Evolutionary conservation across 371 early-diverging fungal species (phyloP), one percentile per base, ranked within the genome.

Genomic region (Rhizopus microsporus): DNA sequence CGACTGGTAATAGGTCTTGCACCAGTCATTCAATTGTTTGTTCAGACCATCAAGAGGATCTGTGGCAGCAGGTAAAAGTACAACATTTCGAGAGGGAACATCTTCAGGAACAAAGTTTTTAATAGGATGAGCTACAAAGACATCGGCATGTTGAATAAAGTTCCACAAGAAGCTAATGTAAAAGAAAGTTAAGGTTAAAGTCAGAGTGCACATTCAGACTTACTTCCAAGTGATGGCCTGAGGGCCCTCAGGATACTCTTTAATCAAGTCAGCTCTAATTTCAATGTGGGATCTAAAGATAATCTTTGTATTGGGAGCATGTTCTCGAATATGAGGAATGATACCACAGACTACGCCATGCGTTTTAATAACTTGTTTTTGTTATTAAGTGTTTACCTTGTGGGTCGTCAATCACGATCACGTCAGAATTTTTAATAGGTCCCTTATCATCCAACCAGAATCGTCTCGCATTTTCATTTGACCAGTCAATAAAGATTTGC

Each of bases 261-360:
- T 56, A 43, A 89, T 84, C 17, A 92, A 67, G 52, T 93, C 92
- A 16, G 86, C 62, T 38, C 93, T 77, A 44, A 93, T 85, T 75
- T 92, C 90, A 59, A 94, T 94, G 70, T 94, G 95, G 34, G 90
- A 90, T 51, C 95, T 83, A 77, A 88, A 94, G 43, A 93, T 85
- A 45, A 94, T 80, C 44, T 86, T 71, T 17, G 73, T 86, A 50
- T 83, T 77, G 4, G 90, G 88, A 40, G 88, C 82, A 61, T 88
- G 77, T 63, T 77, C 68, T 51, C 84, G 84, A 62, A 94, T 91
- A 53, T 82, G 69, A 32, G 90, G 89, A 62, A 92, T 88, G 34
- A 93, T 84, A 15, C 90, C 91, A 30, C 72, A 78, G 13, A 89
- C 87, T 87, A 65, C 4, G 31, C 9, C 13, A 54, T 31, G 42